Evolutionary conservation across 768 basidiomycete genomes (phyloP).

Genomic region (Lentinus brumalis): DNA sequence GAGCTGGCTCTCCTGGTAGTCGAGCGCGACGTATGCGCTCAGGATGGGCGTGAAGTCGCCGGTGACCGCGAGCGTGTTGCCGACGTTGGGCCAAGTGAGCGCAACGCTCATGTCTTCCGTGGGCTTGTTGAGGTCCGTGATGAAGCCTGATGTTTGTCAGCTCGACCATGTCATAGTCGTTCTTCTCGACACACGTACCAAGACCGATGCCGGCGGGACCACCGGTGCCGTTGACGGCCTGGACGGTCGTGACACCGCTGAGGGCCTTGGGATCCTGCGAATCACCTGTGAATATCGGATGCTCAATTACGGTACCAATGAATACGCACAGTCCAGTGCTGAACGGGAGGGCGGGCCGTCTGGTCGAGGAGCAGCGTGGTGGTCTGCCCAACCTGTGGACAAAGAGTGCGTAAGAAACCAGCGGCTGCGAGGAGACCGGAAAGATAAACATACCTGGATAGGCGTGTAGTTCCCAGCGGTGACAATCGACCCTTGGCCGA

Average conservation of each 20-base stretch:
- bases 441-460: background rate
- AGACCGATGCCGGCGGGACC: background rate
- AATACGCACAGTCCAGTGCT: constrained; percentile 1
- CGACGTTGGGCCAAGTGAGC: constrained; percentile 1
- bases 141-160: constrained; percentile 2
- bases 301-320: background rate
- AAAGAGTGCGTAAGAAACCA: background rate
- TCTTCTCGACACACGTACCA: background rate
- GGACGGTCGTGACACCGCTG: background rate
- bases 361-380: background rate
- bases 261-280: background rate
- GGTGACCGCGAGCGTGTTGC: background rate
- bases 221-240: constrained; percentile 5
- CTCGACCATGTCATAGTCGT: background rate
- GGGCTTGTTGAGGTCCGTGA: background rate
- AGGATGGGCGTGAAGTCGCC: constrained; percentile 12
- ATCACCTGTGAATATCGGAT: background rate
- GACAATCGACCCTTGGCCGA: background rate
- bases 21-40: constrained; percentile 5
- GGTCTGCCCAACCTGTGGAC: background rate
- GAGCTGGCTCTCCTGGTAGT: constrained; percentile 4
- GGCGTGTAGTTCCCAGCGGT: constrained; percentile 11
- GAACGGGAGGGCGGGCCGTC: background rate
- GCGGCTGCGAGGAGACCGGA: background rate
- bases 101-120: constrained; percentile 4